Evolutionary conservation across 2,329 filamentous ascomycete genomes (phyloP), one percentile per base, ranked within the genome.

Genomic region (Colletotrichum godetiae): DNA sequence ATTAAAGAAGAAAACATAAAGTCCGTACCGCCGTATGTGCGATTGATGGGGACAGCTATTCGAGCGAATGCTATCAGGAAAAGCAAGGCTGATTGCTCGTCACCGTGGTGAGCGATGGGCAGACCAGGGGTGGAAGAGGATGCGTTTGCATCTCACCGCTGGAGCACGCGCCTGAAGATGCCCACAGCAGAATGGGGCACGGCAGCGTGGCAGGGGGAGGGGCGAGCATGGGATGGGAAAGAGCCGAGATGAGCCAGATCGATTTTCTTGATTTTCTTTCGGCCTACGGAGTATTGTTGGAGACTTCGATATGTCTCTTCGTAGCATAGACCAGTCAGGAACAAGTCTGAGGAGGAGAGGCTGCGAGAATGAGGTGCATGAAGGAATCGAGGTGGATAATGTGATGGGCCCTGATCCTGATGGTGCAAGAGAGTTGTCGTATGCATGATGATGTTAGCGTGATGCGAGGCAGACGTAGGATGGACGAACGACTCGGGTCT

Each of bases 181-280:
- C 42, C 66, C 70, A 69, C 66, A 59, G 33, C 31, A 29, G n/a
- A 22, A 63, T 35, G 70, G 70, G 59, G 31, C 59, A 11, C 24
- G 5, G 13, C 59, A 31, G 55, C 27, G 55, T n/a, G 55, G 4
- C 27, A 59, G 58, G 65, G 65, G 58, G 65, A 42, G 24, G 57
- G 35, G 42, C 42, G 42, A 37, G 56, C 64, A 72, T 68, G 68
- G 68, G 57, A 68, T 70, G 66, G 59, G 42, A 56, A 59, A 59
- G 66, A 70, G 70, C 66, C 66, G 59, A 69, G 33, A 73, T 73
- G 65, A 73, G 59, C 42, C 53, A 69, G 59, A 73, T 70, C 29
- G 68, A 37, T 37, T 5, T 72, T 72, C 57, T 31, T 68, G 69
- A 33, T 72, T 62, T 63, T 49, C 37, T 35, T 31, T 56, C 11